Base-by-base conservation (phyloP, 116 monocot species). In the Thalassia testudinum region DNA sequence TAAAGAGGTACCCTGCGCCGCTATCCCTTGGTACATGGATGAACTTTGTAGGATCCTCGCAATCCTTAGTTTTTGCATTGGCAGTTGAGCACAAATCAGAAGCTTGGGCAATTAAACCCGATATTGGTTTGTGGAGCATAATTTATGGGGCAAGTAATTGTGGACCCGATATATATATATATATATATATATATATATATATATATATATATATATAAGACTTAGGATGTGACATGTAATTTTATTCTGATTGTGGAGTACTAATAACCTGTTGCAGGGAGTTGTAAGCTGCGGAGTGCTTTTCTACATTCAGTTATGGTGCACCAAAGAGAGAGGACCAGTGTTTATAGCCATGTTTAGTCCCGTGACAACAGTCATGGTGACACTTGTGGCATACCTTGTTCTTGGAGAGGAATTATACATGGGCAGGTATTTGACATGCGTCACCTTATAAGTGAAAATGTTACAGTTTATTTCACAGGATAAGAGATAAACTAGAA, bases 291-390 rank as follows among this genome's bases (percentile, higher is more conserved):
- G 82, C 47, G 79, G 82, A 19, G 49, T 91, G 44, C 74, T 77
- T 30, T 67, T 82, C 47, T 86, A 72, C 74, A 50, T 77, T 48
- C 79, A 82, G 40, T 37, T 91, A 53, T 86, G 86, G 86, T 81
- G 81, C 71, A 91, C 76, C 0, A 62, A 86, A 58, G 67, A 76
- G 43, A 91, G 75, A 62, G 91, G 86, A 50, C 86, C 91, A 40
- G 86, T 91, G 59, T 91, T 91, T 56, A 82, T 91, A 48, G 79
- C 86, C 26, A 79, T 85, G 78, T 91, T 91, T 71, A 82, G 69
- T 70, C 91, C 91, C 25, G 59, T 91, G 1, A 61, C 73, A 1
- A 74, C 91, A 21, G 59, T 91, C 50, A 52, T 91, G 67, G 91
- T 86, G 58, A 74, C 86, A 14, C 16, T 86, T 40, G 66, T 91